phyloP scores from a whole-genome alignment of 2,329 filamentous ascomycete genomes.

The Botrytis paeoniae region DNA sequence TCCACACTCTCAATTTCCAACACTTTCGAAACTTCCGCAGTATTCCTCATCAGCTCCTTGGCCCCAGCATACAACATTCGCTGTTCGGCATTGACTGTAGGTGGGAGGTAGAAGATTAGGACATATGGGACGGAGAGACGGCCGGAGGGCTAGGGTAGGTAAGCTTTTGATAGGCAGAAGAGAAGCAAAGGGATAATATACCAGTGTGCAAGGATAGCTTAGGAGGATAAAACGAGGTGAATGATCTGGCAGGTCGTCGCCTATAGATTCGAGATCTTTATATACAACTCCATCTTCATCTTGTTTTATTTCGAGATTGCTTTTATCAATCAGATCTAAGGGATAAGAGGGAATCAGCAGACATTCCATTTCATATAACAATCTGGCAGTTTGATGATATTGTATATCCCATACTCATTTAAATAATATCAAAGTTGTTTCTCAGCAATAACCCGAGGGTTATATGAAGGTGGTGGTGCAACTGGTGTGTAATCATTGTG shows the following conservation, averaged over 20 bases:
- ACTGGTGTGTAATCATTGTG: conserved; percentile 10
- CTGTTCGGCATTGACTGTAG: conserved; percentile 81
- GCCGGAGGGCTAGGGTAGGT: conserved; percentile 63
- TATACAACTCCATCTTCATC: conserved; percentile 76
- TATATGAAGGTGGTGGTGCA: neutral
- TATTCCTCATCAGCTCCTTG: conserved; percentile 93
- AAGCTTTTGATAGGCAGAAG: conserved; percentile 14
- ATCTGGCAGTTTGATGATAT: neutral
- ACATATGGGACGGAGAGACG: conserved; percentile 89
- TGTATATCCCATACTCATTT: neutral
- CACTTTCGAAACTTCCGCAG: conserved; percentile 82
- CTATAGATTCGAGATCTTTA: conserved; percentile 74
- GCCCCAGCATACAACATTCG: conserved; percentile 95
- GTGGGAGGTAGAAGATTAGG: conserved; percentile 89
- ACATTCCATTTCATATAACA: neutral
- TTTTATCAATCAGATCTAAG: conserved; percentile 83
- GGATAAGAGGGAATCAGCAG: neutral
- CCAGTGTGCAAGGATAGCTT: conserved; percentile 85
- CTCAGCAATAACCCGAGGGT: conserved; percentile 16
- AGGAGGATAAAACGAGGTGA: conserved; percentile 85
- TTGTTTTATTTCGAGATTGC: conserved; percentile 83
- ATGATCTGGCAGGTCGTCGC: conserved; percentile 88
- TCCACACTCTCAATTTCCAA: conserved; percentile 80
- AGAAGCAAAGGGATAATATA: conserved; percentile 43
- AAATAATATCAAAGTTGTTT: conserved; percentile 27